Evolutionary conservation across 2,329 filamentous ascomycete species (phyloP).

Genomic region (Colletotrichum sp.): DNA sequence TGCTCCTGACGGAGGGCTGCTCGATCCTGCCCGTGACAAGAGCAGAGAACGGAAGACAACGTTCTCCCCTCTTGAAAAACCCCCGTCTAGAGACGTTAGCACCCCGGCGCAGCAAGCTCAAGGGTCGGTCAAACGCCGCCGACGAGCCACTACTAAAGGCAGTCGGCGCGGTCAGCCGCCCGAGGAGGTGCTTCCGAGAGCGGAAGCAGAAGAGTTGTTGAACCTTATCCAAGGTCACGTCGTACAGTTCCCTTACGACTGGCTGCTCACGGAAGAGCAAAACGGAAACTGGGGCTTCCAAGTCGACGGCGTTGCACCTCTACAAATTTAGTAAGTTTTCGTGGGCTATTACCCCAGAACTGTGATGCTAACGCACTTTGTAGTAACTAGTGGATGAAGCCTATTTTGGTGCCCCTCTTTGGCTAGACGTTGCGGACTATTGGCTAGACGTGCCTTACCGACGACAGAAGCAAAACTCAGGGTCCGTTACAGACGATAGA

Average conservation of each 20-base stretch:
- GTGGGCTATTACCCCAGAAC: too few species aligned
- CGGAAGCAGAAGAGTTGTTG: conserved; percentile 82
- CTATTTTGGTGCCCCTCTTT: neutral
- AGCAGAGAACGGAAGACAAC: conserved; percentile 58
- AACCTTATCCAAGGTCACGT: conserved; percentile 85
- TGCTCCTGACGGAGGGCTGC: conserved; percentile 29
- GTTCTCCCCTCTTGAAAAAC: conserved; percentile 59
- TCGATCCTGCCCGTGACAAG: conserved; percentile 41
- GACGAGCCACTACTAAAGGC: conserved; percentile 73
- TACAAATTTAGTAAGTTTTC: conserved; percentile 90
- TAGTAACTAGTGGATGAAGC: conserved; percentile 35
- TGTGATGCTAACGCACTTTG: conserved; percentile 29
- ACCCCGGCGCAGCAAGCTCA: conserved; percentile 34
- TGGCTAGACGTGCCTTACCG: neutral
- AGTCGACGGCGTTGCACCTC: conserved; percentile 91
- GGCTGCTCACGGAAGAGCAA: conserved; percentile 88
- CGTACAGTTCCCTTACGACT: conserved; percentile 94
- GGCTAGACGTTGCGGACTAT: neutral
- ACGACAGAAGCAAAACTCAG: neutral
- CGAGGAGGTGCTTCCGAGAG: conserved; percentile 78
- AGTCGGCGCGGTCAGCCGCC: conserved; percentile 68
- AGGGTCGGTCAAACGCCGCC: conserved; percentile 64
- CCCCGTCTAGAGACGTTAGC: conserved; percentile 41
- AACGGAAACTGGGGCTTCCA: conserved; percentile 97
- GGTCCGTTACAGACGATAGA: neutral